Conservation (phyloP, 768 basidiomycete genomes). For the Leccinellum albellum region DNA sequence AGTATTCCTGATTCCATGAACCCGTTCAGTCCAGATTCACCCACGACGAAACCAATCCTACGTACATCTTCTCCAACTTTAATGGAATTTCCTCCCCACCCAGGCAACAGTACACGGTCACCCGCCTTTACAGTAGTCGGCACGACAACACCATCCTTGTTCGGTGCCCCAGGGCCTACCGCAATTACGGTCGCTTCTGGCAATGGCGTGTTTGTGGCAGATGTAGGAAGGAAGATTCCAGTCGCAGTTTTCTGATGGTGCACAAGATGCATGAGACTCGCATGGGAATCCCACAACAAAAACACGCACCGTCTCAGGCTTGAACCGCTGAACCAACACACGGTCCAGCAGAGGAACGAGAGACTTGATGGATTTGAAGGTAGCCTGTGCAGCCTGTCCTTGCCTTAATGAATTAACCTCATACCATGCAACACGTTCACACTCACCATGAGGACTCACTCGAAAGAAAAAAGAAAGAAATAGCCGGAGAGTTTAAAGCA, state of each 20-base stretch:
- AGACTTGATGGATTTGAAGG: conserved; percentile 93
- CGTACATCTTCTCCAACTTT: conserved; percentile 95
- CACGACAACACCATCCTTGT: conserved; percentile 76
- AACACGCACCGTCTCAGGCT: conserved; percentile 83
- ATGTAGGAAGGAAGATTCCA: conserved; percentile 93
- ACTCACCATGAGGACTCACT: conserved; percentile 27
- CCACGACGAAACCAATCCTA: conserved; percentile 9
- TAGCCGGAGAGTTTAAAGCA: conserved; percentile 6
- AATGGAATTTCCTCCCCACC: conserved; percentile 94
- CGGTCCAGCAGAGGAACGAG: conserved; percentile 92
- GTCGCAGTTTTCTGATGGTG: conserved; percentile 86
- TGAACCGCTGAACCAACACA: conserved; percentile 95
- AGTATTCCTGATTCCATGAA: conserved; percentile 68
- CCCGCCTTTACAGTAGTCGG: conserved; percentile 81
- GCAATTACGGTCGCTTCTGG: conserved; percentile 97
- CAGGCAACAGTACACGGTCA: conserved; percentile 89
- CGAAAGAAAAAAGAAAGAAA: neutral
- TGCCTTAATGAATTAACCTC: neutral
- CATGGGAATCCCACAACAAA: neutral
- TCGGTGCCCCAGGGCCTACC: conserved; percentile 89
- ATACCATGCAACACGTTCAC: neutral
- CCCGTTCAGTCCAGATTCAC: conserved; percentile 7
- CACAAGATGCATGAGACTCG: neutral
- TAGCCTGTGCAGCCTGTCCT: conserved; percentile 77
- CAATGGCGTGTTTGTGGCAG: conserved; percentile 78